These are phyloP conservation scores for Boletus eberwhitei DNA, from an alignment of 768 basidiomycete species.

Conservation along the genomic window DNA sequence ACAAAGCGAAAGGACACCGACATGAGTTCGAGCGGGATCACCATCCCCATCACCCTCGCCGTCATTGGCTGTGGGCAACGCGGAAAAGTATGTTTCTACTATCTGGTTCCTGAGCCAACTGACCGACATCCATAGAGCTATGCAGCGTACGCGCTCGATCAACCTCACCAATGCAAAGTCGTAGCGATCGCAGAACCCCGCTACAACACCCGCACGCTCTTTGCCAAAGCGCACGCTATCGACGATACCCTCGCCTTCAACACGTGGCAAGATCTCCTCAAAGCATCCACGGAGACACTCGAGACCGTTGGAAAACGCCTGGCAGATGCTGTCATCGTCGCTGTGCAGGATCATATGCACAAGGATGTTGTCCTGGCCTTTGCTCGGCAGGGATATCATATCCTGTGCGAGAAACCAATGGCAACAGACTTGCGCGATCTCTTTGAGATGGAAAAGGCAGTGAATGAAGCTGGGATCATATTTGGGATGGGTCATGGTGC, in stretches of 20 bases:
- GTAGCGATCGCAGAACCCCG: slow-evolving; percentile 87
- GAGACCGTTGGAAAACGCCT: slow-evolving; percentile 63
- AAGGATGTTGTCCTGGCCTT: slow-evolving; percentile 70
- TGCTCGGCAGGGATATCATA: slow-evolving; percentile 79
- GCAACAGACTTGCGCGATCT: slow-evolving; percentile 73
- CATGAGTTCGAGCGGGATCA: slow-evolving; percentile 14
- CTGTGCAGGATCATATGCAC: slow-evolving; percentile 81
- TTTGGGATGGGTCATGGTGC: slow-evolving; percentile 88
- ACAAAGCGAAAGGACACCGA: slow-evolving; percentile 15
- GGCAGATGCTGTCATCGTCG: slow-evolving; percentile 78
- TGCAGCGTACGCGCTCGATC: slow-evolving; percentile 53
- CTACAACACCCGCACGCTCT: slow-evolving; percentile 54
- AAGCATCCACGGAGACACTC: slow-evolving; percentile 65
- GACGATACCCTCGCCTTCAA: slow-evolving; percentile 68
- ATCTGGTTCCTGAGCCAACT: neutral
- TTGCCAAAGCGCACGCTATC: slow-evolving; percentile 55
- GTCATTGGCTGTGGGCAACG: slow-evolving; percentile 83
- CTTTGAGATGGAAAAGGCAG: slow-evolving; percentile 66
- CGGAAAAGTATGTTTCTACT: slow-evolving; percentile 52
- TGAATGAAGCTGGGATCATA: slow-evolving; percentile 66
- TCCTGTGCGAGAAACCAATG: slow-evolving; percentile 93
- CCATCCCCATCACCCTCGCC: slow-evolving; percentile 61
- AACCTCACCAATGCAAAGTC: slow-evolving; percentile 66
- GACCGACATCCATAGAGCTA: slow-evolving; percentile 47
- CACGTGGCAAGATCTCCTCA: slow-evolving; percentile 67